These are phyloP conservation scores for Tetrapisispora fleetii DNA, from an alignment of 805 yeast genomes.

Conservation along the genomic window DNA sequence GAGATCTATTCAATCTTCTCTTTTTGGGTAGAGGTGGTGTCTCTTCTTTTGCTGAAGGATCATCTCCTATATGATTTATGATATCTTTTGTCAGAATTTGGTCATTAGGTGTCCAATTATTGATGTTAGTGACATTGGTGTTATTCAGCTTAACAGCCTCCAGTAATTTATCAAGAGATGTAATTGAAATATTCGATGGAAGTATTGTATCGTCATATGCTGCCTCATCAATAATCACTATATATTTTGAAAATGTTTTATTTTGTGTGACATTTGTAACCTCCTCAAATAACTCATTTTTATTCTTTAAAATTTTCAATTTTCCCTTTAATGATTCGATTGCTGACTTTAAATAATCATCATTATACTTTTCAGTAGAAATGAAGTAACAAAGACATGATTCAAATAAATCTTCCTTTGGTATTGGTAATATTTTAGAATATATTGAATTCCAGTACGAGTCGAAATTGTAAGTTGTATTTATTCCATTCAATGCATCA, in stretches of 20 bases:
- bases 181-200: not conserved
- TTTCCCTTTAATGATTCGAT: not conserved
- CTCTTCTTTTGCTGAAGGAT: not conserved
- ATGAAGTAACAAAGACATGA: not conserved
- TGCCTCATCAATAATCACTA: not conserved
- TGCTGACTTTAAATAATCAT: not conserved
- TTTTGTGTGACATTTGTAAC: not conserved
- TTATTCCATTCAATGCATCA: not conserved
- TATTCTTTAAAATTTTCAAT: not conserved
- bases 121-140: not conserved
- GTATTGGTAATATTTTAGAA: not conserved
- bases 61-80: not conserved
- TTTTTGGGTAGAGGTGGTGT: slow-evolving; percentile 7
- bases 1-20: slow-evolving; percentile 17
- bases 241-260: not conserved
- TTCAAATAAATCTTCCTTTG: not conserved
- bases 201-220: not conserved
- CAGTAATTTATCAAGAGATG: not conserved
- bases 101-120: not conserved
- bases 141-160: not conserved
- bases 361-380: not conserved
- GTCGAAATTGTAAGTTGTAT: not conserved
- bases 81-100: not conserved
- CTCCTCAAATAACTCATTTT: not conserved
- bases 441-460: not conserved